These are phyloP conservation scores for Populus euphratica DNA, from an alignment of 345 rosid species.

Conservation along the genomic window DNA sequence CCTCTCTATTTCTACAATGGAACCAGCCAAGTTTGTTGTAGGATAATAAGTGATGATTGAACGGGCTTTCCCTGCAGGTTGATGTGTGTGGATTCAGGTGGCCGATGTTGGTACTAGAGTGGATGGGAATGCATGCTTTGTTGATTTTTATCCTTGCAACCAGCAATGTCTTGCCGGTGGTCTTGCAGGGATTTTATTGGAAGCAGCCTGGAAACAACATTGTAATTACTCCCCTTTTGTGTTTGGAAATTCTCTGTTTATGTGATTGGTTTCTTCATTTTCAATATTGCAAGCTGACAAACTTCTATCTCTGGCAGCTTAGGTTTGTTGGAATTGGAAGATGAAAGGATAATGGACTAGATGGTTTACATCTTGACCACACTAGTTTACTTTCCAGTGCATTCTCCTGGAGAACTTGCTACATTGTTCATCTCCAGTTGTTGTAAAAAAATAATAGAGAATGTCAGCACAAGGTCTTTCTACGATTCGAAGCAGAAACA, in stretches of 20 bases:
- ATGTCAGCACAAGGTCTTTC: neutral
- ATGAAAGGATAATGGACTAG: constrained; percentile 9
- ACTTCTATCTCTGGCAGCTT: constrained; percentile 33
- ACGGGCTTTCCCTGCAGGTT: constrained; percentile 35
- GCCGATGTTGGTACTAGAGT: constrained; percentile 48
- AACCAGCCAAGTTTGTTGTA: neutral
- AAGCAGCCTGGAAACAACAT: constrained; percentile 60
- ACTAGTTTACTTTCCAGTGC: neutral
- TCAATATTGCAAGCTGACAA: neutral
- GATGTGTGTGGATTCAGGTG: constrained; percentile 57
- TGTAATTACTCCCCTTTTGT: constrained; percentile 26
- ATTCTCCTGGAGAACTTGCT: neutral
- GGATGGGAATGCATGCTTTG: constrained; percentile 86
- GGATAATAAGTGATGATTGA: neutral
- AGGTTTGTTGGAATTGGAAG: constrained; percentile 42
- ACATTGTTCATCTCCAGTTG: neutral
- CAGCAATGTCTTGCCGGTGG: constrained; percentile 57
- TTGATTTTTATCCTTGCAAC: constrained; percentile 55
- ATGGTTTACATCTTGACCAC: neutral
- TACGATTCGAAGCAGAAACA: neutral
- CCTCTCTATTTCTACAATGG: neutral
- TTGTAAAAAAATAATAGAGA: neutral
- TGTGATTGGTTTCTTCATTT: neutral
- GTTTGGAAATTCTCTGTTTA: neutral
- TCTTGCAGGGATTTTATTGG: constrained; percentile 84